A percentile compares a stretch with the other conserved stretches of the same genome.
Conservation (phyloP, 148 eudicot species). For the Dianthus caryophyllus region DNA sequence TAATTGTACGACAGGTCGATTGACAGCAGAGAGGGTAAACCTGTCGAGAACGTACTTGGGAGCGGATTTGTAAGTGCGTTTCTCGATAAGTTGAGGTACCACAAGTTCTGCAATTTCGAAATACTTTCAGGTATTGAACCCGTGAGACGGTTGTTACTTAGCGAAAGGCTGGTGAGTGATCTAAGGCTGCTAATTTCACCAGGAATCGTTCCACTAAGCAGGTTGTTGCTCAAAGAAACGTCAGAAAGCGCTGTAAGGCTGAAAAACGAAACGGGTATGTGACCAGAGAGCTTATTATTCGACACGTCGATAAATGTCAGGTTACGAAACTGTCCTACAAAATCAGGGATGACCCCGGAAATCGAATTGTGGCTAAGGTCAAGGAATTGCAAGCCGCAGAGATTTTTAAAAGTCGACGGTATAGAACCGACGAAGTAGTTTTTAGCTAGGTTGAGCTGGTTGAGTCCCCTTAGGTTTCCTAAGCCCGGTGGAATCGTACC, state of each 20-base stretch:
- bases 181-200: conserved; percentile 44
- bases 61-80: conserved; percentile 58
- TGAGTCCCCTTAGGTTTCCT: conserved; percentile 41
- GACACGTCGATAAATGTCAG: conserved; percentile 57
- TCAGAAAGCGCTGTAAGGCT: conserved; percentile 44
- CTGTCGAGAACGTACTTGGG: conserved; percentile 43
- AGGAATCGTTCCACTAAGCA: conserved; percentile 54
- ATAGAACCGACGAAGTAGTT: conserved; percentile 50
- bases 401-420: conserved; percentile 36
- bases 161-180: conserved; percentile 53
- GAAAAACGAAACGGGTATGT: conserved; percentile 56
- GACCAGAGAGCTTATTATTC: conserved; percentile 51
- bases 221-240: conserved; percentile 55
- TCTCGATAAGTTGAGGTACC: conserved; percentile 72
- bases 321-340: conserved; percentile 49
- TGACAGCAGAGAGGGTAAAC: conserved; percentile 62
- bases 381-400: conserved; percentile 43
- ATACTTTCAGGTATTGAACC: conserved; percentile 68
- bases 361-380: conserved; percentile 61
- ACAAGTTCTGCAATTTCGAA: conserved; percentile 47
- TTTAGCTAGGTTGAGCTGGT: conserved; percentile 51
- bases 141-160: conserved; percentile 43
- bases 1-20: conserved; percentile 69
- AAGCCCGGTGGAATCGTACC: conserved; percentile 58
- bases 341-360: conserved; percentile 56